Evolutionary conservation across 2,329 filamentous ascomycete species (phyloP), one percentile per base, ranked within the genome.

Genomic region (Fusarium udum): DNA sequence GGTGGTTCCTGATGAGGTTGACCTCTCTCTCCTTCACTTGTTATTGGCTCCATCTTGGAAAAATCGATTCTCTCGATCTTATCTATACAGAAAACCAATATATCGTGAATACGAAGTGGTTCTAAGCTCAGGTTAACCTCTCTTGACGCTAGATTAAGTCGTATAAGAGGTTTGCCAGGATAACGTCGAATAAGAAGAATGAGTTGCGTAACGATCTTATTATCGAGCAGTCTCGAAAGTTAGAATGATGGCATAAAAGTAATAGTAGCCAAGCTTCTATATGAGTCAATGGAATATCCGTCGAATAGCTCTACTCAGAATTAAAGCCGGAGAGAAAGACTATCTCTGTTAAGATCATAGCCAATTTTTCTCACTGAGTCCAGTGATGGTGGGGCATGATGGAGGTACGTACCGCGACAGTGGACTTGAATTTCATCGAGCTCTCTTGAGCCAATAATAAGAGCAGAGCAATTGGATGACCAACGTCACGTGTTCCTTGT

Each of bases 401-500:
- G 24, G 11, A 58, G 60, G 61, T 77, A 77, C 75, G 75, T 77
- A 77, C 73, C 64, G 37, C 6, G 26, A 26, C 37, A 18, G 16
- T 26, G 34, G 46, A 34, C 28, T 56, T n/a, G 16, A 69, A 69
- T 67, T 70, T 61, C 52, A 57, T 71, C 26, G 22, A 46, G 45
- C 24, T 46, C 32, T 4, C n/a, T 40, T 31, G 26, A 52, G 24
- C 82, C 81, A 83, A 83, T 83, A 64, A 75, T 83, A 64, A 75
- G 14, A 60, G 37, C 18, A 26, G 42, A 52, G 64, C 76, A 82
- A 83, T 83, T 83, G 80, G 72, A 77, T 75, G 67, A 78, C 79
- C 75, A 77, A 52, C 52, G 65, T 82, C 82, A 83, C 82, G 82
- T 83, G 82, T 75, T 64, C 16, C 32, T 46, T 43, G 74, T 74